Conservation (phyloP, 805 yeast species). For the Yamadazyma sp. region DNA sequence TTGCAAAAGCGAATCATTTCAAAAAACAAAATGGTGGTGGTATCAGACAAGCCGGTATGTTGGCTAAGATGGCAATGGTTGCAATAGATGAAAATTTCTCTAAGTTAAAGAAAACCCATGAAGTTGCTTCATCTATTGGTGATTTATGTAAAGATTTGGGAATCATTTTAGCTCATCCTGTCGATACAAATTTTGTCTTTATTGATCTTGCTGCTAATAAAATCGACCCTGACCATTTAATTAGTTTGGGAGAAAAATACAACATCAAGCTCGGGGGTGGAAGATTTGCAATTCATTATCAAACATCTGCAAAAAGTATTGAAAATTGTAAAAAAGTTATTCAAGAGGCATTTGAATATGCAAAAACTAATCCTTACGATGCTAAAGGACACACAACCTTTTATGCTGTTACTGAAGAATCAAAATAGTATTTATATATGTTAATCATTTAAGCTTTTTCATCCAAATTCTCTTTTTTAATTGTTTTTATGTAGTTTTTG, state of each 20-base stretch:
- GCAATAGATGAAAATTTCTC: constrained; percentile 40
- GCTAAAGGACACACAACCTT: background rate
- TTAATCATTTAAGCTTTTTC: too few relatives aligned
- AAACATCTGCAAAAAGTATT: constrained; percentile 28
- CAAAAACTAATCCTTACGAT: constrained; percentile 49
- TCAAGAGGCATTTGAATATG: constrained; percentile 52
- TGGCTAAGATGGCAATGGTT: constrained; percentile 38
- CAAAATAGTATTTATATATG: too few relatives aligned
- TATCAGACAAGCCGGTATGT: constrained; percentile 39
- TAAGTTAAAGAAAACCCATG: constrained; percentile 31
- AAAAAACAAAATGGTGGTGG: constrained; percentile 45
- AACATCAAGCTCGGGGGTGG: constrained; percentile 64
- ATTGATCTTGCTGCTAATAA: constrained; percentile 30
- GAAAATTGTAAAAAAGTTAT: constrained; percentile 46
- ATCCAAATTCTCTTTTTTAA: too few relatives aligned
- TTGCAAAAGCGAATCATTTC: constrained; percentile 43
- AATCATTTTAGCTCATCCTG: constrained; percentile 33
- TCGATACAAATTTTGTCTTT: constrained; percentile 41
- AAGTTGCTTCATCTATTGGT: constrained; percentile 33
- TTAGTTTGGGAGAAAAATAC: constrained; percentile 48
- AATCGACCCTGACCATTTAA: constrained; percentile 25
- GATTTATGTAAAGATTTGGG: constrained; percentile 26
- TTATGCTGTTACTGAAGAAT: background rate
- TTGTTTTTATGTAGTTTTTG: too few relatives aligned
- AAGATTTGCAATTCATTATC: constrained; percentile 38